Conservation (phyloP, 768 basidiomycete species). For the Kwoniella dejecticola region DNA sequence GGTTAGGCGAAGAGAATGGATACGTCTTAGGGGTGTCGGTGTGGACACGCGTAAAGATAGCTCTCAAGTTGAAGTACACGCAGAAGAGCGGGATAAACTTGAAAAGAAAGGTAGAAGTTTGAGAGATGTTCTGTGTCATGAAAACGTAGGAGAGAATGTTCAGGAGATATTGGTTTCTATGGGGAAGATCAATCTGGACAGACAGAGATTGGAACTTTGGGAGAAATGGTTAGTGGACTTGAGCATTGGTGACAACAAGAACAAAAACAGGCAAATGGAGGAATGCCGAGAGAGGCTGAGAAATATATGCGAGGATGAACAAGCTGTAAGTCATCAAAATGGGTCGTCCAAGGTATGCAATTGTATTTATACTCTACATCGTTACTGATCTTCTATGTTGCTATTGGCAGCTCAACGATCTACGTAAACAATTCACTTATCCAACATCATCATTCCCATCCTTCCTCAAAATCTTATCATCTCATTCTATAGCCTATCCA, state of each 20-base stretch:
- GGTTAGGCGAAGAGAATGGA: constrained; percentile 50
- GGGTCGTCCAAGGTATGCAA: no score
- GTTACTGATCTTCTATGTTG: not conserved
- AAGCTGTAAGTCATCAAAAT: constrained; percentile 35
- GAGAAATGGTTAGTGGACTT: constrained; percentile 28
- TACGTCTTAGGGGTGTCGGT: constrained; percentile 31
- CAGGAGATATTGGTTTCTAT: constrained; percentile 19
- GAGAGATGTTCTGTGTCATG: constrained; percentile 3
- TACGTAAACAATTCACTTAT: constrained; percentile 32
- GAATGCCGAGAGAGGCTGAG: constrained; percentile 9
- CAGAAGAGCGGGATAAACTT: constrained; percentile 9
- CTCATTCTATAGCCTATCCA: constrained; percentile 5
- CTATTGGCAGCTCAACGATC: constrained; percentile 15
- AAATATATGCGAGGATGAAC: constrained; percentile 11
- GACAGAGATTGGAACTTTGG: constrained; percentile 43
- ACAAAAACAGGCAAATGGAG: not conserved
- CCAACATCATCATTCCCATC: constrained; percentile 8
- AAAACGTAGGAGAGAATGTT: constrained; percentile 15
- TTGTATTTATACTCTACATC: not conserved
- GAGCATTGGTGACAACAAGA: not conserved
- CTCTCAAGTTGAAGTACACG: not conserved
- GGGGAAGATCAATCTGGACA: constrained; percentile 33
- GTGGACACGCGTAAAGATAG: not conserved
- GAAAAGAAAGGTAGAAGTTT: constrained; percentile 1
- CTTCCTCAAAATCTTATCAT: constrained; percentile 10